Percentiles rank a stretch among this genome's conserved stretches.
phyloP scores from a whole-genome alignment of 2,329 filamentous ascomycete genomes.

The Apiospora aurea region DNA sequence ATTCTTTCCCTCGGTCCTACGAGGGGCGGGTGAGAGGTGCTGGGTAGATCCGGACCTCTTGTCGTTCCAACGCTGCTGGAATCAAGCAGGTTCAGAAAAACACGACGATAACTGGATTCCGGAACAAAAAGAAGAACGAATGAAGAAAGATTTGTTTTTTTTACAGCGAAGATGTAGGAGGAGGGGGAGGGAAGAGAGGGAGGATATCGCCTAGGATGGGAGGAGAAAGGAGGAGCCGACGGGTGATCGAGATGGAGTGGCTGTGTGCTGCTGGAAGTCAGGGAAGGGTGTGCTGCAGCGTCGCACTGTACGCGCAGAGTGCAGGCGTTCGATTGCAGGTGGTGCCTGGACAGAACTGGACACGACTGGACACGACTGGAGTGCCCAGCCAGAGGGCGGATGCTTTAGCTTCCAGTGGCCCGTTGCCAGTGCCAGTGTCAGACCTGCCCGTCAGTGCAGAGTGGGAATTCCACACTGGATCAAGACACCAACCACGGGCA shows the following conservation, averaged over 20 bases:
- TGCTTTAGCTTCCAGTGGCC: neutral
- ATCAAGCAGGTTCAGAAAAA: constrained; percentile 15
- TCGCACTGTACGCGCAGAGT: constrained; percentile 10
- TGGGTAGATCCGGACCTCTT: constrained; percentile 7
- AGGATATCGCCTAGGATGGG: constrained; percentile 7
- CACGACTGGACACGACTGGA: too few species aligned
- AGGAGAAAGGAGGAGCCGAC: constrained; percentile 23
- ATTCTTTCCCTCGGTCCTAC: constrained; percentile 17
- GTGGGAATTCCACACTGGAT: constrained; percentile 13
- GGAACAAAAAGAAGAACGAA: constrained; percentile 19
- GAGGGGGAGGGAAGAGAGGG: neutral
- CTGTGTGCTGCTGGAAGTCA: constrained; percentile 17
- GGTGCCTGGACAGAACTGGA: neutral
- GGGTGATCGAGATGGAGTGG: constrained; percentile 25
- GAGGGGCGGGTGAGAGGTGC: neutral
- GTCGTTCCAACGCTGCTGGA: constrained; percentile 19
- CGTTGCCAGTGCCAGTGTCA: constrained; percentile 19
- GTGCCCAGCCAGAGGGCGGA: neutral
- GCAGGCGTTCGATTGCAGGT: neutral
- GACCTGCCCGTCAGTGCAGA: constrained; percentile 14
- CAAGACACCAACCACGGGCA: neutral
- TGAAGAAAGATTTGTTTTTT: constrained; percentile 18
- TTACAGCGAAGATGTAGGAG: constrained; percentile 18
- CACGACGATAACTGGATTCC: constrained; percentile 19
- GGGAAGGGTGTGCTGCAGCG: neutral